Evolutionary conservation across 2,329 filamentous ascomycete species (phyloP).

Genomic region (Xylariaceae sp.): DNA sequence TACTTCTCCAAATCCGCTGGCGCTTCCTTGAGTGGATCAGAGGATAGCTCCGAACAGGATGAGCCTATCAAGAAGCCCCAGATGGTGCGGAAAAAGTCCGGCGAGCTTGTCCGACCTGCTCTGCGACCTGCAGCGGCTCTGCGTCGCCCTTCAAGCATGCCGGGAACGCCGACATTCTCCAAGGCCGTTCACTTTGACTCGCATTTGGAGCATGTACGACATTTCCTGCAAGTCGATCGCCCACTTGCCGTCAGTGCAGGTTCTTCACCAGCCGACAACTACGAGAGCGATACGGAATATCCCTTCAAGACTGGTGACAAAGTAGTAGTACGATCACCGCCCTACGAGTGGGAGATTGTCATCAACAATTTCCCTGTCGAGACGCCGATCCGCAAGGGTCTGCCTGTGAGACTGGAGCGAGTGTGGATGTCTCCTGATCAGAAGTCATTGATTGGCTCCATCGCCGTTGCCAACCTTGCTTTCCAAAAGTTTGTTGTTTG

Average conservation of each 20-base stretch:
- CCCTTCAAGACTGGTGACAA: slow-evolving; percentile 66
- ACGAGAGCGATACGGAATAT: slow-evolving; percentile 86
- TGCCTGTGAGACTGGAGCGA: slow-evolving; percentile 77
- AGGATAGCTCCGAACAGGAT: slow-evolving; percentile 61
- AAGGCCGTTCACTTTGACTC: slow-evolving; percentile 99
- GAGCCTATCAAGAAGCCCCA: slow-evolving; percentile 68
- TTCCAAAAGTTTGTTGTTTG: slow-evolving; percentile 89
- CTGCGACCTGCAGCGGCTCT: slow-evolving; percentile 70
- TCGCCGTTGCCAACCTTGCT: slow-evolving; percentile 82
- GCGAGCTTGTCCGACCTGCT: slow-evolving; percentile 90
- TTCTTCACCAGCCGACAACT: slow-evolving; percentile 84
- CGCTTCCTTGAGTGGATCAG: slow-evolving; percentile 51
- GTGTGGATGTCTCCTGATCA: slow-evolving; percentile 87
- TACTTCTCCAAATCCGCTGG: slow-evolving; percentile 46
- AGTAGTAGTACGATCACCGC: slow-evolving; percentile 40
- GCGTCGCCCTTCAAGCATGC: slow-evolving; percentile 90
- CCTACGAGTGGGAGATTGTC: slow-evolving; percentile 84
- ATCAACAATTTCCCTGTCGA: slow-evolving; percentile 79
- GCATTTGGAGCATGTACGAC: slow-evolving; percentile 90
- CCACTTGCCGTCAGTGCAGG: slow-evolving; percentile 95
- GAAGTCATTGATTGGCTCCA: slow-evolving; percentile 77
- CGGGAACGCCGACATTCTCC: slow-evolving; percentile 89
- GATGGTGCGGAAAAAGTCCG: slow-evolving; percentile 97
- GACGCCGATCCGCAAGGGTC: slow-evolving; percentile 56
- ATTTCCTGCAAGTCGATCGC: slow-evolving; percentile 90